phyloP scores from a whole-genome alignment of 2,329 filamentous ascomycete genomes.

The Pseudogymnoascus sp. region DNA sequence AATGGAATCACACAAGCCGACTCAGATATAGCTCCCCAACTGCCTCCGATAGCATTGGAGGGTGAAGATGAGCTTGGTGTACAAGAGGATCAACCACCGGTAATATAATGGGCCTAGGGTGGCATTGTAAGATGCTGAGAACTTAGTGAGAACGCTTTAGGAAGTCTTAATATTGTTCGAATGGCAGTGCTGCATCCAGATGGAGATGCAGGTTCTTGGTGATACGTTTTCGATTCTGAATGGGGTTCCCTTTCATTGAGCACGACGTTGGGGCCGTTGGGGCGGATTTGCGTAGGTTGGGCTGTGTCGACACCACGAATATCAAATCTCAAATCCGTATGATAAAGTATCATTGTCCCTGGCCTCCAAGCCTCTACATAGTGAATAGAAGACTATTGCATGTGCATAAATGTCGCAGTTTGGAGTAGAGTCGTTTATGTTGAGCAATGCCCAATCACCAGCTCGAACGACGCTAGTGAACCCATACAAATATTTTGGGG shows the following conservation, averaged over 20 bases:
- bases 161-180: slow-evolving; percentile 2
- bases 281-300: slow-evolving; percentile 2
- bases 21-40: not conserved
- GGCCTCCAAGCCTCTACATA: not conserved
- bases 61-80: slow-evolving; percentile 7
- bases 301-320: not conserved
- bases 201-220: not conserved
- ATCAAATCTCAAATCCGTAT: slow-evolving; percentile 1
- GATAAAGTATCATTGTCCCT: slow-evolving; percentile 3
- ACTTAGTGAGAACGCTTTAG: not conserved
- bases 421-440: not conserved
- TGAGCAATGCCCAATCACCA: not conserved
- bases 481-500: slow-evolving; percentile 5
- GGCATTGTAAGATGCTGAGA: slow-evolving; percentile 1
- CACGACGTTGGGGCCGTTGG: not conserved
- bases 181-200: not conserved
- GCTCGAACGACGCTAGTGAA: not conserved
- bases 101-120: not conserved
- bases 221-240: not conserved
- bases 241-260: not conserved
- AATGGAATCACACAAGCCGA: slow-evolving; percentile 37
- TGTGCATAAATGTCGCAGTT: not conserved
- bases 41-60: not conserved
- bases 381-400: slow-evolving; percentile 1
- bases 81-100: not conserved